Conservation (phyloP, 2,329 filamentous ascomycete species). For the Fusarium luffae region DNA sequence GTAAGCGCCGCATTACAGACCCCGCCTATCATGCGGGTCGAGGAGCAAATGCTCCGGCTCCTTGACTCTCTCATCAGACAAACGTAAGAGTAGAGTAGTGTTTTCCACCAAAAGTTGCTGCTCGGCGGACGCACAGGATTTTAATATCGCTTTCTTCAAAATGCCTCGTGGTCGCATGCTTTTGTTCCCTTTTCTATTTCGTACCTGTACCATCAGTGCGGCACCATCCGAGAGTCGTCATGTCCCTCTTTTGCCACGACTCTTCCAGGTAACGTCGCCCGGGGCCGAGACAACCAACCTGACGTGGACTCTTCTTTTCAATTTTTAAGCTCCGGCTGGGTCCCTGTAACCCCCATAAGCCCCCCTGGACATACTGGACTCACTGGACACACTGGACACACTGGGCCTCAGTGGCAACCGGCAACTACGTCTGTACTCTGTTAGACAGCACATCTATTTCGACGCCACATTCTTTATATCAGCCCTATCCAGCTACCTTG, state of each 20-base stretch:
- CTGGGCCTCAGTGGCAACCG: constrained; percentile 42
- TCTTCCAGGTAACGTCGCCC: constrained; percentile 38
- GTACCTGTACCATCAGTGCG: constrained; percentile 11
- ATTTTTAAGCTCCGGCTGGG: constrained; percentile 37
- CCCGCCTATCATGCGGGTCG: constrained; percentile 46
- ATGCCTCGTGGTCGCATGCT: constrained; percentile 46
- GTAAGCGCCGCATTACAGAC: constrained; percentile 48
- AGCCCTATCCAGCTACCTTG: constrained; percentile 41
- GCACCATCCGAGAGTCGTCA: constrained; percentile 38
- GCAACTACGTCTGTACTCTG: constrained; percentile 35
- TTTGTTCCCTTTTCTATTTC: constrained; percentile 24
- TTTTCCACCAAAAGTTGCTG: constrained; percentile 42
- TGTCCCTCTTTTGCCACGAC: constrained; percentile 43
- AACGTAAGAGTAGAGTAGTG: constrained; percentile 28
- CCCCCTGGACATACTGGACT: constrained; percentile 25
- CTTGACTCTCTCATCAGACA: constrained; percentile 44
- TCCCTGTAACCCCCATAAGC: constrained; percentile 27
- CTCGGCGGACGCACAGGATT: constrained; percentile 46
- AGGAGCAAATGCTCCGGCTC: constrained; percentile 52
- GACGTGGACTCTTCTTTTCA: constrained; percentile 27
- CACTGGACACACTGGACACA: constrained; percentile 15
- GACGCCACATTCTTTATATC: constrained; percentile 45
- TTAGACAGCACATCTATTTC: constrained; percentile 17
- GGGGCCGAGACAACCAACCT: constrained; percentile 36
- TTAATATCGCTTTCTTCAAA: constrained; percentile 46